phyloP scores from a whole-genome alignment of 441 rosid genomes.

The Populus hybrid region DNA sequence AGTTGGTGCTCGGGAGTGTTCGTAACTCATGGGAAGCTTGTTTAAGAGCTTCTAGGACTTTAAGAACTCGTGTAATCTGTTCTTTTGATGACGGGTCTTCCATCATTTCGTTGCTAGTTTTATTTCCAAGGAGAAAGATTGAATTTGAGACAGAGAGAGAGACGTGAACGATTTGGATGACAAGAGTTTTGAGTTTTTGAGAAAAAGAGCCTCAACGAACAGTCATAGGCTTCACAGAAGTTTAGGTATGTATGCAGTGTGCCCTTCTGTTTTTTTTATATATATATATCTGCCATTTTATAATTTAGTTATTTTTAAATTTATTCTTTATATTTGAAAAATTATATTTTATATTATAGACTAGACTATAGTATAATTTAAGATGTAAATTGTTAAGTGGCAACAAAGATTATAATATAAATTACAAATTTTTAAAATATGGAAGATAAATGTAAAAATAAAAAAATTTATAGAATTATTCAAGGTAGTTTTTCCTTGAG shows the following conservation, averaged over 20 bases:
- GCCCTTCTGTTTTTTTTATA: background rate
- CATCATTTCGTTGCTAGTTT: constrained; percentile 8
- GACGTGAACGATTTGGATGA: background rate
- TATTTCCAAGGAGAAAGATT: background rate
- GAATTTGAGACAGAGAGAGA: background rate
- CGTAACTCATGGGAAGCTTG: constrained; percentile 60
- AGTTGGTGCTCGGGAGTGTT: constrained; percentile 28
- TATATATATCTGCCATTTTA: too few species aligned
- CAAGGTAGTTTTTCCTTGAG: too few species aligned
- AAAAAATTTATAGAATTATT: too few species aligned
- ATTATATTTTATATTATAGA: too few species aligned
- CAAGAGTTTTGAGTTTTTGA: background rate
- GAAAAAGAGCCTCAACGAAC: background rate
- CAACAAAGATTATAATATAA: too few species aligned
- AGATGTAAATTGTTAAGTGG: too few species aligned
- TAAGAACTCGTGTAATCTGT: constrained; percentile 29
- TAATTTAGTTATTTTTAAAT: too few species aligned
- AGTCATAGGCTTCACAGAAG: background rate
- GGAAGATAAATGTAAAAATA: too few species aligned
- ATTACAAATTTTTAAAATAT: too few species aligned
- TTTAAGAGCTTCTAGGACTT: constrained; percentile 59
- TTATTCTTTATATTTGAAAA: too few species aligned
- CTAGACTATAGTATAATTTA: too few species aligned
- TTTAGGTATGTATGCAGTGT: background rate
- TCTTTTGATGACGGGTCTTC: constrained; percentile 28